Percentiles rank a stretch among this genome's conserved stretches.
Evolutionary conservation across 192 early-diverging fungal genomes (phyloP).

Genomic region (Coemansia sp.): DNA sequence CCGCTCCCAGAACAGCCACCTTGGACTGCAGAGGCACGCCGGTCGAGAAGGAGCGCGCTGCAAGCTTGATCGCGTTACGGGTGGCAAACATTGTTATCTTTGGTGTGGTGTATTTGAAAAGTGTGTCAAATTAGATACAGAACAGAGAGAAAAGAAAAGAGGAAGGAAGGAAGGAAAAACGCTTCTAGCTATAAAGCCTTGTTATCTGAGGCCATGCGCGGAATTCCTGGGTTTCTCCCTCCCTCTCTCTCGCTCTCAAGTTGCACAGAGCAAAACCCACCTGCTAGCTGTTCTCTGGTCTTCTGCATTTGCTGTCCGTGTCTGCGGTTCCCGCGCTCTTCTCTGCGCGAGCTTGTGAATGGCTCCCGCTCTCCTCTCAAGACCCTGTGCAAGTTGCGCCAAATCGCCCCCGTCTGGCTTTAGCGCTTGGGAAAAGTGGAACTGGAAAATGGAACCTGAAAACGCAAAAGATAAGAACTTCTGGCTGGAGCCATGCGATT

Average conservation of each 20-base stretch:
- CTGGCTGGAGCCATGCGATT: constrained; percentile 19
- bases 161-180: not conserved
- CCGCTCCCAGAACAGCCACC: constrained; percentile 74
- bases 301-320: not conserved
- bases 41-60: constrained; percentile 57
- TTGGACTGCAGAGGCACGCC: constrained; percentile 49
- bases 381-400: too few species aligned
- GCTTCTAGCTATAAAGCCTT: not conserved
- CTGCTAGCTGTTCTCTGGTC: not conserved
- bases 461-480: constrained; percentile 6
- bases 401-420: too few species aligned
- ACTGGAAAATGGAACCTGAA: too few species aligned
- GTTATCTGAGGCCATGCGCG: not conserved
- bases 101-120: constrained; percentile 3
- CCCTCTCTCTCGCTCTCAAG: not conserved
- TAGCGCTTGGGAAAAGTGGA: too few species aligned
- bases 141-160: constrained; percentile 3
- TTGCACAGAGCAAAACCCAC: not conserved
- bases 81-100: constrained; percentile 51
- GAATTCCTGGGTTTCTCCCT: not conserved
- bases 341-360: too few species aligned
- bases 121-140: not conserved
- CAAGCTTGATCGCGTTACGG: constrained; percentile 45
- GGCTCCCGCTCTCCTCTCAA: too few species aligned
- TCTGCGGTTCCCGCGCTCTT: too few species aligned